Conservation (phyloP, 164 flowering plant species). For the Macadamia tetraphylla region DNA sequence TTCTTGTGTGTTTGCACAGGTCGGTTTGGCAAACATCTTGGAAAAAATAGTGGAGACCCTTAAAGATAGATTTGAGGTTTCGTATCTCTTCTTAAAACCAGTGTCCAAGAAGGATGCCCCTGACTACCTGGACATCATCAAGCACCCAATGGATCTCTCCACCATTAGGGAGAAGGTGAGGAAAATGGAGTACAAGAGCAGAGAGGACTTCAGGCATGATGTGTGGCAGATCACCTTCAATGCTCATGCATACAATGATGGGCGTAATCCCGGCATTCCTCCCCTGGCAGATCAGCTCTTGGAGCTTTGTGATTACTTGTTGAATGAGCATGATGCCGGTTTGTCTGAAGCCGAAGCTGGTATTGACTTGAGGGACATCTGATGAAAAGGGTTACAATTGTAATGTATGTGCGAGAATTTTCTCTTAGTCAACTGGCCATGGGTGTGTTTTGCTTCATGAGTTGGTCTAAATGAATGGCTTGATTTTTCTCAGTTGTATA, state of each 20-base stretch:
- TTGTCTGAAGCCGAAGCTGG: conserved; percentile 76
- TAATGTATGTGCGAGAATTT: too few species aligned
- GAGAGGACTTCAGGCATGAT: conserved; percentile 79
- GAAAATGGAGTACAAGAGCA: conserved; percentile 67
- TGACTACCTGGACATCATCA: conserved; percentile 61
- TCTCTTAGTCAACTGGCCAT: too few species aligned
- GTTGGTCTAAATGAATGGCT: too few species aligned
- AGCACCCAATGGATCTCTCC: conserved; percentile 84
- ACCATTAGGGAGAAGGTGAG: conserved; percentile 81
- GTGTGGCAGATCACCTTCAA: conserved; percentile 79
- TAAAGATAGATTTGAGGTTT: conserved; percentile 40
- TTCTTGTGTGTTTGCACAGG: conserved; percentile 36
- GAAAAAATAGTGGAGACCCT: conserved; percentile 69
- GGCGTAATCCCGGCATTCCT: conserved; percentile 81
- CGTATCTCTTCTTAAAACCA: conserved; percentile 79
- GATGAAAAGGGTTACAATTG: background rate
- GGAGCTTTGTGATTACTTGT: conserved; percentile 71
- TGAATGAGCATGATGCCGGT: conserved; percentile 30
- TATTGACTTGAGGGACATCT: conserved; percentile 26
- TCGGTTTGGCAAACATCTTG: conserved; percentile 75
- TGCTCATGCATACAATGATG: conserved; percentile 76
- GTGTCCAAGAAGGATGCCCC: conserved; percentile 92
- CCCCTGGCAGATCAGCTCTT: conserved; percentile 95
- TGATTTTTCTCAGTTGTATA: too few species aligned
- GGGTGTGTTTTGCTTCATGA: too few species aligned